phyloP scores from a whole-genome alignment of 306 rosid species.

The Crotalaria pallida region DNA sequence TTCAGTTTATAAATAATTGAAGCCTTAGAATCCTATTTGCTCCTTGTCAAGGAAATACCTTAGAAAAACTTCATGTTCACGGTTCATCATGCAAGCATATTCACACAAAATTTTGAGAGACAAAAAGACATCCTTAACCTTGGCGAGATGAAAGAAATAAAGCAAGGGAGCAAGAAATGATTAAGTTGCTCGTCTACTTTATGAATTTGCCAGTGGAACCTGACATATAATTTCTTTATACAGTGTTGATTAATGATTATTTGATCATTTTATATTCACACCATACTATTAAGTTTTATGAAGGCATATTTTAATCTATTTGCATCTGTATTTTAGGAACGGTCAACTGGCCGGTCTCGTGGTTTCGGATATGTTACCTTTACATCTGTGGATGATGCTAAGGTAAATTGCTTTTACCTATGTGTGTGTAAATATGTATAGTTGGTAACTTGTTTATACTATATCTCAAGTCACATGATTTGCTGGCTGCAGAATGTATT shows the following conservation, averaged over 20 bases:
- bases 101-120: not conserved
- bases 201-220: not conserved
- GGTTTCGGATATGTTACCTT: conserved; percentile 98
- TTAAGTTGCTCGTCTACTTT: not conserved
- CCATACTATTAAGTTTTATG: not conserved
- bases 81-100: not conserved
- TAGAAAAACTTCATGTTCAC: not conserved
- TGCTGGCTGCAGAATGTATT: conserved; percentile 55
- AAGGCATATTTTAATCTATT: conserved; percentile 4
- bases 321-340: conserved; percentile 48
- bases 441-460: not conserved
- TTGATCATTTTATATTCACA: not conserved
- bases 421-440: not conserved
- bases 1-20: not conserved
- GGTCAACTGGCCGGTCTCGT: conserved; percentile 91
- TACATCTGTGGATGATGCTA: conserved; percentile 81
- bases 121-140: not conserved
- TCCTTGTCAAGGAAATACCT: not conserved
- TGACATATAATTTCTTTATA: not conserved
- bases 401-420: conserved; percentile 39
- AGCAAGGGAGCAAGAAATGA: not conserved
- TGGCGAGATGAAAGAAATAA: not conserved
- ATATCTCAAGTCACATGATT: not conserved
- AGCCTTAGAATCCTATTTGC: not conserved
- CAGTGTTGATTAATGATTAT: not conserved